phyloP scores from a whole-genome alignment of 352 stramenopile species.

The Phytophthora agathidicida region DNA sequence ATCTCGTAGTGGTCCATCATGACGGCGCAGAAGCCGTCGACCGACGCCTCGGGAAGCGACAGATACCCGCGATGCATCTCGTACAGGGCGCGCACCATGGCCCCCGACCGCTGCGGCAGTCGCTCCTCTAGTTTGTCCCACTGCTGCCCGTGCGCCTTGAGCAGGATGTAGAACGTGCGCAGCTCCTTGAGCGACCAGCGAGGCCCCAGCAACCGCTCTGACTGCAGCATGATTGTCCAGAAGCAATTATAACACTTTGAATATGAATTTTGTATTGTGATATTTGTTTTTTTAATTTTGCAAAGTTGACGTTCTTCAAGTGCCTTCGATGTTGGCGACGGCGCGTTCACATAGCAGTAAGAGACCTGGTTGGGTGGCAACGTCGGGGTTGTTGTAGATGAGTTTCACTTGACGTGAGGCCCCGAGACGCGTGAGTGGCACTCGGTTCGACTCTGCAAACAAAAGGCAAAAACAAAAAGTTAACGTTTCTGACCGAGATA shows the following conservation, averaged over 20 bases:
- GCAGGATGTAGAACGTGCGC: constrained; percentile 69
- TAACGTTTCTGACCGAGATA: not conserved
- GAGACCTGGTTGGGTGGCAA: constrained; percentile 38
- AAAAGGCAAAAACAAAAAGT: not conserved
- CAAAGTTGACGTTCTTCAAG: constrained; percentile 26
- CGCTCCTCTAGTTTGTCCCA: constrained; percentile 60
- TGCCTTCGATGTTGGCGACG: constrained; percentile 65
- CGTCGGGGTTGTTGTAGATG: constrained; percentile 56
- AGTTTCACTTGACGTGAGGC: constrained; percentile 60
- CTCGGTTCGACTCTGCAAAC: constrained; percentile 49
- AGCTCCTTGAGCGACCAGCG: constrained; percentile 71
- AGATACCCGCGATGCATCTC: constrained; percentile 77
- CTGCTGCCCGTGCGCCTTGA: constrained; percentile 53
- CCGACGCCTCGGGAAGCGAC: constrained; percentile 66
- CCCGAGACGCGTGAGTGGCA: constrained; percentile 59
- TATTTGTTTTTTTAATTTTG: constrained; percentile 5
- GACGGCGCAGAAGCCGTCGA: constrained; percentile 73
- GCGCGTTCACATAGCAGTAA: constrained; percentile 61
- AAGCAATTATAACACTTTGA: not conserved
- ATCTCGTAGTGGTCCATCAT: constrained; percentile 73
- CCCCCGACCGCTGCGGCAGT: constrained; percentile 51
- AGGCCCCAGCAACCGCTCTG: constrained; percentile 40
- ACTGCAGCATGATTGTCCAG: constrained; percentile 6
- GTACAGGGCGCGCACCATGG: constrained; percentile 69
- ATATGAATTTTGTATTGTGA: not conserved